phyloP scores from a whole-genome alignment of 148 eudicot species.

The Simmondsia chinensis region DNA sequence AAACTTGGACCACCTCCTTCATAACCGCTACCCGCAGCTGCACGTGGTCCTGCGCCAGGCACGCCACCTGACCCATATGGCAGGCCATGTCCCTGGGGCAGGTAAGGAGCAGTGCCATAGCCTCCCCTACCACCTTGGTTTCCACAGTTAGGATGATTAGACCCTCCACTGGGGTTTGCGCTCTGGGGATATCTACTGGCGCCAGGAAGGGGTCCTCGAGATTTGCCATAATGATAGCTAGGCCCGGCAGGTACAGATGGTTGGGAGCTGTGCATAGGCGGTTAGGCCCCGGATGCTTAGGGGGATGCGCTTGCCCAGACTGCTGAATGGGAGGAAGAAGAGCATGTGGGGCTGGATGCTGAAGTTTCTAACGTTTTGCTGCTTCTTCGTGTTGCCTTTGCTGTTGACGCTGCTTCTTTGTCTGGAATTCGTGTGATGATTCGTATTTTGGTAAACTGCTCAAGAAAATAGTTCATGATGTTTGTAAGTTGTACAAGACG shows the following conservation, averaged over 20 bases:
- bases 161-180: constrained; percentile 46
- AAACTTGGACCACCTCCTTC: constrained; percentile 42
- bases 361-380: constrained; percentile 54
- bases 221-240: constrained; percentile 39
- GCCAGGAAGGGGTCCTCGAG: constrained; percentile 40
- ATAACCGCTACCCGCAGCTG: constrained; percentile 27
- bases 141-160: constrained; percentile 40
- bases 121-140: constrained; percentile 37
- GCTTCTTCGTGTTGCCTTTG: constrained; percentile 61
- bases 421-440: constrained; percentile 74
- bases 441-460: constrained; percentile 76
- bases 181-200: constrained; percentile 41
- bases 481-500: too few species aligned
- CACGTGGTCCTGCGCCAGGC: constrained; percentile 22
- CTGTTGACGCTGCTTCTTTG: constrained; percentile 70
- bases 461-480: too few species aligned
- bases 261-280: constrained; percentile 31
- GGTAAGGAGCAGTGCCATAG: constrained; percentile 37
- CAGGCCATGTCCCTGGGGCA: constrained; percentile 42
- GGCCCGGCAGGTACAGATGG: constrained; percentile 31
- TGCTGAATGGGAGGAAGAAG: constrained; percentile 69
- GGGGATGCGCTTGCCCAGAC: constrained; percentile 37
- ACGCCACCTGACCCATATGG: constrained; percentile 25
- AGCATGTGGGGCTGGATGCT: constrained; percentile 51
- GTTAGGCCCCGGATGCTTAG: constrained; percentile 38